Percentiles rank a stretch among this genome's conserved stretches.
phyloP scores from a whole-genome alignment of 164 flowering plant genomes.

The Houttuynia cordata region DNA sequence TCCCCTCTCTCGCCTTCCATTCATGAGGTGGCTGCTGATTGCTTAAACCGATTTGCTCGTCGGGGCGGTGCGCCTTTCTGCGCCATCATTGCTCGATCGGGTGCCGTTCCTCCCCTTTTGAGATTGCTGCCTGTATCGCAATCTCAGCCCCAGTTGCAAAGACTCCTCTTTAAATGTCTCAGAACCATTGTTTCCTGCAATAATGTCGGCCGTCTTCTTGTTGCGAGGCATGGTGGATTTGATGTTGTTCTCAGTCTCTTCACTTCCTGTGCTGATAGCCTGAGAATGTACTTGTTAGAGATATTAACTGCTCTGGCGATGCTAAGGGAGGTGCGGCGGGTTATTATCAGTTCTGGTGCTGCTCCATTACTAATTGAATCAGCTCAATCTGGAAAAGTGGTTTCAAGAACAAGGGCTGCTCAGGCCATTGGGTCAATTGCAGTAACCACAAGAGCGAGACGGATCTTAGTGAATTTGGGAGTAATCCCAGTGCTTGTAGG shows the following conservation, averaged over 20 bases:
- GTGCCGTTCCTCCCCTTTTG: constrained; percentile 16
- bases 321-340: constrained; percentile 29
- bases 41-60: constrained; percentile 25
- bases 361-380: constrained; percentile 31
- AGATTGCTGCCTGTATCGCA: constrained; percentile 17
- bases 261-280: constrained; percentile 7
- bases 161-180: constrained; percentile 21
- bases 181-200: constrained; percentile 20
- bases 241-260: constrained; percentile 25
- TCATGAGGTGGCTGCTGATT: constrained; percentile 28
- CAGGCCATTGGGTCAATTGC: constrained; percentile 43
- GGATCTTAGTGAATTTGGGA: constrained; percentile 32
- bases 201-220: constrained; percentile 12
- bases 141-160: constrained; percentile 17
- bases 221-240: constrained; percentile 31
- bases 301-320: constrained; percentile 35
- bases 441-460: constrained; percentile 21
- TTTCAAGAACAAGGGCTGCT: constrained; percentile 45
- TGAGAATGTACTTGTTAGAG: constrained; percentile 31
- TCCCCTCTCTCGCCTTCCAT: constrained; percentile 8
- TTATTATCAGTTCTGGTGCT: constrained; percentile 19
- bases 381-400: constrained; percentile 29
- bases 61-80: constrained; percentile 24
- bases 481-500: constrained; percentile 27
- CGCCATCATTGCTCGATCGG: constrained; percentile 21